Evolutionary conservation across 2,329 filamentous ascomycete species (phyloP).

Genomic region (Berkeleyomyces rouxiae): DNA sequence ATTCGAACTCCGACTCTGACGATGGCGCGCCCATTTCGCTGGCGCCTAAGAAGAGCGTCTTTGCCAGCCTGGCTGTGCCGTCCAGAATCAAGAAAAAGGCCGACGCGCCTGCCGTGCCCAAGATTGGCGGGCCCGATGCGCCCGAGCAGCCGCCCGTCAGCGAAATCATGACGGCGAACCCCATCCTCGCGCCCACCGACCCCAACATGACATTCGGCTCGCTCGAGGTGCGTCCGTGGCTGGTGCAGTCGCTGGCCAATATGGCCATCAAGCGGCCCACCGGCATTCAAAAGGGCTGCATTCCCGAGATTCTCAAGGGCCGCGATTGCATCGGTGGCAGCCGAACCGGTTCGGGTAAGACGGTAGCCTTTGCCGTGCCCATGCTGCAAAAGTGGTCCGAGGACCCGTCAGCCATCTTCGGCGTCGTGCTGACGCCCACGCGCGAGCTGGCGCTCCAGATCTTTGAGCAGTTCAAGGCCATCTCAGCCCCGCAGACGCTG

Average conservation of each 20-base stretch:
- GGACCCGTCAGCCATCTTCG: constrained; percentile 84
- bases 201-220: constrained; percentile 51
- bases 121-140: constrained; percentile 13
- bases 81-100: constrained; percentile 34
- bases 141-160: constrained; percentile 8
- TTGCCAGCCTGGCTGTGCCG: constrained; percentile 31
- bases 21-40: constrained; percentile 15
- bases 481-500: constrained; percentile 72
- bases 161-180: constrained; percentile 18
- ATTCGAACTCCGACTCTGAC: constrained; percentile 16
- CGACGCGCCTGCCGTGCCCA: constrained; percentile 15
- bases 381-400: constrained; percentile 88
- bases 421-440: constrained; percentile 74
- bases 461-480: constrained; percentile 87
- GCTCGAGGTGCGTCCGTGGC: constrained; percentile 67
- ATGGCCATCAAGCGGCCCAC: constrained; percentile 79
- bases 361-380: constrained; percentile 84
- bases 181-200: constrained; percentile 36
- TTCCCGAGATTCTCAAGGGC: constrained; percentile 80
- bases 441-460: constrained; percentile 89
- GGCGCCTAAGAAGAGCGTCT: constrained; percentile 22
- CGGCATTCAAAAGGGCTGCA: constrained; percentile 80
- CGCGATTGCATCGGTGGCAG: constrained; percentile 91
- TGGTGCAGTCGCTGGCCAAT: constrained; percentile 59
- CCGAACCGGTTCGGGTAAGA: constrained; percentile 92